These are phyloP conservation scores for Cudoniella acicularis DNA, from an alignment of 495 filamentous ascomycete species.

Conservation along the genomic window DNA sequence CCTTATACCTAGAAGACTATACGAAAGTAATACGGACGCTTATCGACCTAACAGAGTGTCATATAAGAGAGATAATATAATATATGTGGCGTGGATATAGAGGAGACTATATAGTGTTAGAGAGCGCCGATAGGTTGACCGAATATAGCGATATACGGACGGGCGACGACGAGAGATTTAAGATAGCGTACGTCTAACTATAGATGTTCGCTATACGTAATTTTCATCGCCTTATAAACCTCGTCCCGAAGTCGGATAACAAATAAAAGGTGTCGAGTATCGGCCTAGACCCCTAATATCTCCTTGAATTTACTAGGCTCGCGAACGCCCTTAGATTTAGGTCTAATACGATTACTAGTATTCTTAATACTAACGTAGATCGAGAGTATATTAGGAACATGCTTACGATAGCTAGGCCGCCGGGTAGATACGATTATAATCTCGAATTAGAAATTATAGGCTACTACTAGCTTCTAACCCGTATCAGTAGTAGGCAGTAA, in stretches of 20 bases:
- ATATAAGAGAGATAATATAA: constrained; percentile 17
- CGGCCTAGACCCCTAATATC: constrained; percentile 12
- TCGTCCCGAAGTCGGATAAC: constrained; percentile 14
- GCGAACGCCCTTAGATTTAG: constrained; percentile 17
- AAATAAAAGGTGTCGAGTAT: constrained; percentile 17
- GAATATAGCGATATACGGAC: constrained; percentile 13
- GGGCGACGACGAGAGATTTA: constrained; percentile 15
- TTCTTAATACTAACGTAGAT: constrained; percentile 13
- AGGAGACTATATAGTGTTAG: constrained; percentile 19
- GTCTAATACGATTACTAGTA: constrained; percentile 14
- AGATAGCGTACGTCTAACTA: constrained; percentile 16
- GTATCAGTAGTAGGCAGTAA: constrained; percentile 12
- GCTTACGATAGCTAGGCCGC: constrained; percentile 18
- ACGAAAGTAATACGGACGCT: constrained; percentile 14
- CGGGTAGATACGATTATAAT: constrained; percentile 13
- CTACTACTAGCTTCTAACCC: constrained; percentile 18
- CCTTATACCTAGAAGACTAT: constrained; percentile 20
- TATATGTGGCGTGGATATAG: constrained; percentile 15
- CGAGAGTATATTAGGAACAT: constrained; percentile 13
- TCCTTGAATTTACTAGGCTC: constrained; percentile 17
- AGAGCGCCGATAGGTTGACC: constrained; percentile 13
- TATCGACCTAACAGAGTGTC: constrained; percentile 13
- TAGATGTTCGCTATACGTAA: constrained; percentile 16
- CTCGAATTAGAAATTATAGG: constrained; percentile 15
- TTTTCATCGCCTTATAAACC: constrained; percentile 16